Percentiles rank a stretch among this genome's conserved stretches.
These are phyloP conservation scores for Metschnikowia corniflorae DNA, from an alignment of 805 yeast genomes.

Conservation along the genomic window DNA sequence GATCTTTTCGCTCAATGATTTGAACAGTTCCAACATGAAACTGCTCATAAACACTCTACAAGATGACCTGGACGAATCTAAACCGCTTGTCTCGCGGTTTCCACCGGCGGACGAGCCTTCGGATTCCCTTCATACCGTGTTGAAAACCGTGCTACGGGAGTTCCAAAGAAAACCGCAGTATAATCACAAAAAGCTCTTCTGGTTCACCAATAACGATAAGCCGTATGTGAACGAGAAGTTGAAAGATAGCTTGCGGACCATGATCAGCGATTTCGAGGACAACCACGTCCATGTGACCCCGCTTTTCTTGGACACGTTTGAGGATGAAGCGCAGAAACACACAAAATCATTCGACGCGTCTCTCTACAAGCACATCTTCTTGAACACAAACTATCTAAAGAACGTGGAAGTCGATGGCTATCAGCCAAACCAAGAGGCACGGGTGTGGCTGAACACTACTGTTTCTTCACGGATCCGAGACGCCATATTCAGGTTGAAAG, in stretches of 20 bases:
- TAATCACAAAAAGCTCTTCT: constrained; percentile 56
- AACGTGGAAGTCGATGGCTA: constrained; percentile 10
- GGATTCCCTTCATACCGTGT: constrained; percentile 34
- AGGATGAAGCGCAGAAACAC: constrained; percentile 9
- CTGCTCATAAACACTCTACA: constrained; percentile 46
- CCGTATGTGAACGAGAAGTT: constrained; percentile 51
- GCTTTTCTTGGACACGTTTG: constrained; percentile 43
- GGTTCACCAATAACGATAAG: constrained; percentile 71
- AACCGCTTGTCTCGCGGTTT: constrained; percentile 13
- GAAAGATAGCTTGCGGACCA: constrained; percentile 49
- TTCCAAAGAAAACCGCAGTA: constrained; percentile 45
- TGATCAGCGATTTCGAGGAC: constrained; percentile 59
- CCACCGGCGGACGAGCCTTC: constrained; percentile 16
- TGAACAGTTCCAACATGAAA: constrained; percentile 59
- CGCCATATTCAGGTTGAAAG: constrained; percentile 53
- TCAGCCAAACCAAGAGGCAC: background rate
- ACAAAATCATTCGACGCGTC: constrained; percentile 32
- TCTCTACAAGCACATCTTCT: constrained; percentile 54
- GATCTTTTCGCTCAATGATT: constrained; percentile 50
- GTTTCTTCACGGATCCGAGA: constrained; percentile 36
- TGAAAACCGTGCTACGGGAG: constrained; percentile 54
- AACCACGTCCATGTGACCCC: constrained; percentile 57
- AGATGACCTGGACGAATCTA: constrained; percentile 31
- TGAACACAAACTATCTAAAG: constrained; percentile 43
- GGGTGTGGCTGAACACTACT: constrained; percentile 10